Percentiles rank a stretch among this genome's conserved stretches.
Evolutionary conservation across 2,329 filamentous ascomycete genomes (phyloP).

Genomic region (Xylogone sp.): DNA sequence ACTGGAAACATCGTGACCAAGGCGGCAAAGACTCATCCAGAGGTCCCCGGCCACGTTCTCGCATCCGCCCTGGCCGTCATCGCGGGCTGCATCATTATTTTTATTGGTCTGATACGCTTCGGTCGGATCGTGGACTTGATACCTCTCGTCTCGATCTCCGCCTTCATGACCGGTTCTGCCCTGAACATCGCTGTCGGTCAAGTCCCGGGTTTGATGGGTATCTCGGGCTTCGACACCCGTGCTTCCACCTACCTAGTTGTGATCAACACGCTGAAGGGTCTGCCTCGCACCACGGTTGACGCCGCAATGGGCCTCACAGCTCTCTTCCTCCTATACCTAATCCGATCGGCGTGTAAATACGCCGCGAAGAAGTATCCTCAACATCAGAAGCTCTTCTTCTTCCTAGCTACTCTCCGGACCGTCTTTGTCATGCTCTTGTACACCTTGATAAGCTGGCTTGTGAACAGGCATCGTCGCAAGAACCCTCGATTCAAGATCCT

Average conservation of each 20-base stretch:
- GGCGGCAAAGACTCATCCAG: conserved; percentile 52
- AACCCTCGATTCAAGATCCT: conserved; percentile 72
- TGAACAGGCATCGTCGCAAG: conserved; percentile 64
- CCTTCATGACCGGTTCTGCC: conserved; percentile 96
- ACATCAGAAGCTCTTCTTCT: conserved; percentile 76
- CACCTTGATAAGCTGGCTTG: conserved; percentile 83
- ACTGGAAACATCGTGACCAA: conserved; percentile 76
- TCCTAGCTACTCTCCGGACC: conserved; percentile 84
- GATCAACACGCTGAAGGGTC: conserved; percentile 74
- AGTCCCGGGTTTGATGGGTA: conserved; percentile 76
- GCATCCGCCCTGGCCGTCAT: conserved; percentile 78
- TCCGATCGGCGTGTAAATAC: conserved; percentile 62
- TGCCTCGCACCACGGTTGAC: conserved; percentile 67
- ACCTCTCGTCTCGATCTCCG: conserved; percentile 81
- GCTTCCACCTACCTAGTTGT: conserved; percentile 78
- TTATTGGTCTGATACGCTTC: conserved; percentile 72
- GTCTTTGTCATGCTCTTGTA: conserved; percentile 90
- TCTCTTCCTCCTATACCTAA: conserved; percentile 70
- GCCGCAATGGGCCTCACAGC: conserved; percentile 87
- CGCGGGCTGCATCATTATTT: conserved; percentile 70
- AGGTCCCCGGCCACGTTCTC: conserved; percentile 60
- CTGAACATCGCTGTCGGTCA: conserved; percentile 86
- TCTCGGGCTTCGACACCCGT: conserved; percentile 63
- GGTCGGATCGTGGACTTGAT: conserved; percentile 95
- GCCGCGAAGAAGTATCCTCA: conserved; percentile 66